Evolutionary conservation across 257 asterid species (phyloP).

Genomic region (Salvia hispanica): DNA sequence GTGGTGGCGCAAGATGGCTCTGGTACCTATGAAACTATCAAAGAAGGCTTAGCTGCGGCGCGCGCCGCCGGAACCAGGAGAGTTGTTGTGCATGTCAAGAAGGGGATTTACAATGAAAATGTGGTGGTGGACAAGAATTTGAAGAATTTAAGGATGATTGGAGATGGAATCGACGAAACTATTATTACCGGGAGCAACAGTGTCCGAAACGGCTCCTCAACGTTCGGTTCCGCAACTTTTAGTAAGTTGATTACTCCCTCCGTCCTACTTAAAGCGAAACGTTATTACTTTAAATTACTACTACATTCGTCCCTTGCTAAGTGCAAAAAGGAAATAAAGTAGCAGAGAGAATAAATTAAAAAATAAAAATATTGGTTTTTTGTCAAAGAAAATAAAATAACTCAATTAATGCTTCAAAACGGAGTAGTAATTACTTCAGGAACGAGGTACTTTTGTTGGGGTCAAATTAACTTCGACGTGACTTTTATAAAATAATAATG

Average conservation of each 20-base stretch:
- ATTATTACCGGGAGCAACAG: not conserved
- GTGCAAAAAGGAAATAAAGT: too few species aligned
- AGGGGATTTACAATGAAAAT: not conserved
- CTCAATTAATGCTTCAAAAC: too few species aligned
- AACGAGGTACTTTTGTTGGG: too few species aligned
- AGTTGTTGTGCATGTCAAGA: not conserved
- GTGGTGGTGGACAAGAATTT: not conserved
- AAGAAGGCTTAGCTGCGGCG: not conserved
- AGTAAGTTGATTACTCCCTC: not conserved
- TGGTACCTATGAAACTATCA: not conserved
- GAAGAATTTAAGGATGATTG: not conserved
- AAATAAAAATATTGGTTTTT: too few species aligned
- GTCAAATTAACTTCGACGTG: too few species aligned
- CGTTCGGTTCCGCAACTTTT: not conserved
- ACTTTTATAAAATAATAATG: too few species aligned
- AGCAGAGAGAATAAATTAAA: too few species aligned
- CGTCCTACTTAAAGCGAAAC: too few species aligned
- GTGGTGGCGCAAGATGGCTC: conserved; percentile 1
- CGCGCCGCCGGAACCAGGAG: not conserved
- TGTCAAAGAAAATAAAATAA: too few species aligned
- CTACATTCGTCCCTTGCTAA: too few species aligned
- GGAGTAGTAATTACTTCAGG: too few species aligned
- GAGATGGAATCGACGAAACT: not conserved
- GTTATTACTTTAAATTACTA: too few species aligned
- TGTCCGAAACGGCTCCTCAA: not conserved